A percentile compares a stretch with the other conserved stretches of the same genome.
These are phyloP conservation scores for Pichia cabralensis DNA, from an alignment of 805 yeast genomes.

Conservation along the genomic window DNA sequence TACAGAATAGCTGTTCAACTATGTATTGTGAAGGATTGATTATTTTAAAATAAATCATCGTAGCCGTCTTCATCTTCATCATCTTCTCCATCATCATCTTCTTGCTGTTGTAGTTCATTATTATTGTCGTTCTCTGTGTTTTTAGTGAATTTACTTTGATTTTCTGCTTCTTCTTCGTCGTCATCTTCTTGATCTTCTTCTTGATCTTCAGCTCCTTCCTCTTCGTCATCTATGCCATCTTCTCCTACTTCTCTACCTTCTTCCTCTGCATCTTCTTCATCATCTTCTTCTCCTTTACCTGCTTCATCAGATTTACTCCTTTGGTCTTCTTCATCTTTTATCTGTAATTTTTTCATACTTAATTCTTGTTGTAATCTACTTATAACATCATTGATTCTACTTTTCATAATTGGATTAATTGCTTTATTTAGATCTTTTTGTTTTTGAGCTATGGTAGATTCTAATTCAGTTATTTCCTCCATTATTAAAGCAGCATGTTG, in stretches of 20 bases:
- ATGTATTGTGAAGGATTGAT: slow-evolving; percentile 4
- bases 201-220: slow-evolving; percentile 18
- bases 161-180: slow-evolving; percentile 7
- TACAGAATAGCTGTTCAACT: no score
- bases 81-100: neutral
- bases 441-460: slow-evolving; percentile 66
- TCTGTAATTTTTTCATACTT: slow-evolving; percentile 66
- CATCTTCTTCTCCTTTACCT: slow-evolving; percentile 15
- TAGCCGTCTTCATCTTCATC: slow-evolving; percentile 12
- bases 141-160: slow-evolving; percentile 22
- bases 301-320: slow-evolving; percentile 15
- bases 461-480: slow-evolving; percentile 81
- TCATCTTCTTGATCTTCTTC: slow-evolving; percentile 19
- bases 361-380: slow-evolving; percentile 70
- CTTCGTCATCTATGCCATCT: slow-evolving; percentile 14
- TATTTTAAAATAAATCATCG: slow-evolving; percentile 13
- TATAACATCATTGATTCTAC: slow-evolving; percentile 76
- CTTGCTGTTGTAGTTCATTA: neutral
- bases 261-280: slow-evolving; percentile 25
- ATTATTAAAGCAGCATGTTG: slow-evolving; percentile 65
- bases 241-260: slow-evolving; percentile 51
- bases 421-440: slow-evolving; percentile 63
- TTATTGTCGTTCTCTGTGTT: slow-evolving; percentile 10
- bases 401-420: slow-evolving; percentile 74
- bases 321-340: slow-evolving; percentile 25